A percentile compares a stretch with the other conserved stretches of the same genome.
phyloP scores from a whole-genome alignment of 2,329 filamentous ascomycete genomes.

The Aspergillaceae sp. region DNA sequence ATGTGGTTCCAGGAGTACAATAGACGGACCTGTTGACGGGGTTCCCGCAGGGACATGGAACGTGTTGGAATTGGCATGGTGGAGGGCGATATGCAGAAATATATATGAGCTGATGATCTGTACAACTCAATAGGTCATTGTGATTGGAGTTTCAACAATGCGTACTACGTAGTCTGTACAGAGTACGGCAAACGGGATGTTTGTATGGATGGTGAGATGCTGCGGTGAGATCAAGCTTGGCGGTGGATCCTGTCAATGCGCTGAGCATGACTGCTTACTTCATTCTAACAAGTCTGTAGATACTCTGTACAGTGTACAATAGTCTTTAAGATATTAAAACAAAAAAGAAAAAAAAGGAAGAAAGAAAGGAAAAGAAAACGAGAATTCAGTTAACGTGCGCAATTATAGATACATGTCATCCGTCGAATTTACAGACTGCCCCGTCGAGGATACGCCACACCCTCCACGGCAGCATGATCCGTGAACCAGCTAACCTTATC shows the following conservation, averaged over 20 bases:
- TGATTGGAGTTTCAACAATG: too few relatives aligned
- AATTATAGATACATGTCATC: not conserved
- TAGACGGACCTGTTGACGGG: slow-evolving; percentile 23
- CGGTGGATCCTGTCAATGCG: too few relatives aligned
- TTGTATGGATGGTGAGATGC: too few relatives aligned
- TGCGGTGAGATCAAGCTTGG: slow-evolving; percentile 3
- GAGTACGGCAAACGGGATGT: not conserved
- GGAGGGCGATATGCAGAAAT: not conserved
- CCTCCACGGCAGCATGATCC: slow-evolving; percentile 75
- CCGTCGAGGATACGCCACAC: slow-evolving; percentile 70
- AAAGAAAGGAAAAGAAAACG: too few relatives aligned
- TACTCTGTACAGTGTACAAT: too few relatives aligned
- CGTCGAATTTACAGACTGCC: slow-evolving; percentile 43
- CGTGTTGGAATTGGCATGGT: slow-evolving; percentile 35
- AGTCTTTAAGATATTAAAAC: too few relatives aligned
- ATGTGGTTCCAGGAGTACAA: not conserved
- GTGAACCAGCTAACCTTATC: slow-evolving; percentile 95
- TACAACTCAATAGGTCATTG: too few relatives aligned
- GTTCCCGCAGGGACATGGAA: slow-evolving; percentile 27
- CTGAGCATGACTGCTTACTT: too few relatives aligned
- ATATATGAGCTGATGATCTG: too few relatives aligned
- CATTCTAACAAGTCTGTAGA: too few relatives aligned
- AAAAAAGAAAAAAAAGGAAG: too few relatives aligned
- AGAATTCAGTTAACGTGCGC: too few relatives aligned
- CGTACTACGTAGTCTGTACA: not conserved